These are phyloP conservation scores for Liriodendron chinense DNA, from an alignment of 164 flowering plant genomes.

Conservation along the genomic window DNA sequence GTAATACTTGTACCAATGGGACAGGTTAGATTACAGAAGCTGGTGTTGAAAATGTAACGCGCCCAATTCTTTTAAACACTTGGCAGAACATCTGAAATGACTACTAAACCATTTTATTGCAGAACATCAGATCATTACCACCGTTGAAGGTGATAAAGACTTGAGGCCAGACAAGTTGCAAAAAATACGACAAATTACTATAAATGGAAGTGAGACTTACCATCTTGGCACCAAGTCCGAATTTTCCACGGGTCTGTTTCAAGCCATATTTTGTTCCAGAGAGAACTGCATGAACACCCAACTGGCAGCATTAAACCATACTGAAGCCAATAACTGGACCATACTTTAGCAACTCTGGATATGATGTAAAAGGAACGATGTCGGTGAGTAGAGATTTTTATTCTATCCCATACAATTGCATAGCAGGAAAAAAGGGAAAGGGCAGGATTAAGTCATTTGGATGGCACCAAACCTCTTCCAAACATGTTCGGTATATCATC, in stretches of 20 bases:
- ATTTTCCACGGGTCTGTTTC: constrained; percentile 98
- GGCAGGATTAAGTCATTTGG: constrained; percentile 11
- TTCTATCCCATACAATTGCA: constrained; percentile 4
- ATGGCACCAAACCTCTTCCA: constrained; percentile 73
- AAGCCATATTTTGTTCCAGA: constrained; percentile 98
- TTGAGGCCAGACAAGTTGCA: neutral
- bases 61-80: no score
- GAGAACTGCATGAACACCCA: constrained; percentile 51
- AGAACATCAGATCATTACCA: no score
- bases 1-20: no score
- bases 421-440: constrained; percentile 17
- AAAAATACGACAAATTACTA: neutral
- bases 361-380: neutral
- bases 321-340: neutral
- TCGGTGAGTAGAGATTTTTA: constrained; percentile 1
- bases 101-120: no score
- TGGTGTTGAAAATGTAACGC: no score
- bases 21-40: no score
- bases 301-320: neutral
- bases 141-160: neutral
- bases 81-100: no score
- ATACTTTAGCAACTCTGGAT: neutral
- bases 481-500: constrained; percentile 99
- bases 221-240: constrained; percentile 99
- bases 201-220: constrained; percentile 32